These are phyloP conservation scores for Rhizopus delemar DNA, from an alignment of 371 early-diverging fungal species.

Conservation along the genomic window DNA sequence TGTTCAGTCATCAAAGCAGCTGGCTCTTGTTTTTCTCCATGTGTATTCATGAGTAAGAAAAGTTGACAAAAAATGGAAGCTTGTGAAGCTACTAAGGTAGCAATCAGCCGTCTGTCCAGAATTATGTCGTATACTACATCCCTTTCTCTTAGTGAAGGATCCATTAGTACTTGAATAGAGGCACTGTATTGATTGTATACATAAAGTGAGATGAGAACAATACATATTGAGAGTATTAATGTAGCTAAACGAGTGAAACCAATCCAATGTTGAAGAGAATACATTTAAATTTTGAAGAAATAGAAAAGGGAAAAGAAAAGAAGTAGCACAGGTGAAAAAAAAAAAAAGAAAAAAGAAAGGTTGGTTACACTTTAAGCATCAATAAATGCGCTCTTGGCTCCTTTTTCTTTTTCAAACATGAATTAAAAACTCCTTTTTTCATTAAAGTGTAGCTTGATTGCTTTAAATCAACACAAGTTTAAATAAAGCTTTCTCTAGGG, in stretches of 20 bases:
- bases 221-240: not conserved
- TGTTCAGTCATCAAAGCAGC: conserved; percentile 6
- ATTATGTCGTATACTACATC: conserved; percentile 19
- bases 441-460: too few species aligned
- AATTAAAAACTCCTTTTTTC: too few species aligned
- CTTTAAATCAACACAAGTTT: too few species aligned
- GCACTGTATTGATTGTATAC: not conserved
- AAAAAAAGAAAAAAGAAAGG: too few species aligned
- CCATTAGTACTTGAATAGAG: not conserved
- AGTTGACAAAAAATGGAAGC: conserved; percentile 36
- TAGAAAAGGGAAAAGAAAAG: not conserved
- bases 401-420: too few species aligned
- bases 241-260: not conserved
- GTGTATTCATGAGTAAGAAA: conserved; percentile 13
- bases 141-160: not conserved
- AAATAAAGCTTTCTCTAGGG: too few species aligned
- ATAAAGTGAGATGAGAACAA: not conserved
- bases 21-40: not conserved
- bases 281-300: not conserved
- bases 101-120: conserved; percentile 26
- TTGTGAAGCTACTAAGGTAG: conserved; percentile 35
- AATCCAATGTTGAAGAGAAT: not conserved
- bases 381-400: too few species aligned
- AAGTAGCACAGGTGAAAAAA: not conserved
- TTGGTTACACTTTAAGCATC: too few species aligned